A percentile compares a stretch with the other conserved stretches of the same genome.
Evolutionary conservation across 2,329 filamentous ascomycete genomes (phyloP).

Genomic region (Lachnellula subtilissima): DNA sequence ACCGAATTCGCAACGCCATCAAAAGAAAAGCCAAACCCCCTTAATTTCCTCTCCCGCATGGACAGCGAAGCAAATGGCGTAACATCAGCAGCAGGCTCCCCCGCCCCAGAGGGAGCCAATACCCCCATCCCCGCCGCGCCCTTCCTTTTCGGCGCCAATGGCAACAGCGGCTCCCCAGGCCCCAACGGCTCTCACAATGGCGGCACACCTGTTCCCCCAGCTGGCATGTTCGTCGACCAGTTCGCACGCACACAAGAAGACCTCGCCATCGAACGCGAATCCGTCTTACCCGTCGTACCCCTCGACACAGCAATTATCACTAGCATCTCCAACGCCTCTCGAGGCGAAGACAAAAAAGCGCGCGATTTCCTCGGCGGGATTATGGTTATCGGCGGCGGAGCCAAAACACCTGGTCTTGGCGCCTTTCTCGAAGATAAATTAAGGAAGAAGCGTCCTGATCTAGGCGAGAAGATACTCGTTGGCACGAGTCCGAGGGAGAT

Average conservation of each 20-base stretch:
- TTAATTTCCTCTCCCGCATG: constrained; percentile 66
- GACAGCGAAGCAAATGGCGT: constrained; percentile 59
- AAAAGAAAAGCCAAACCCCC: constrained; percentile 60
- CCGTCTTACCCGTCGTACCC: constrained; percentile 74
- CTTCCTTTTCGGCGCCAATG: constrained; percentile 49
- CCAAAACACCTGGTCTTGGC: constrained; percentile 75
- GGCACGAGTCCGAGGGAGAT: constrained; percentile 79
- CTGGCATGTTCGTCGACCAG: constrained; percentile 34
- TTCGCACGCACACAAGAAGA: constrained; percentile 36
- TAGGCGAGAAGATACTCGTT: constrained; percentile 57
- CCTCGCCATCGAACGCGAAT: constrained; percentile 68
- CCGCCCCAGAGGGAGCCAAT: constrained; percentile 69
- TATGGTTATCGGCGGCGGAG: constrained; percentile 84
- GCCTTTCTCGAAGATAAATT: constrained; percentile 79
- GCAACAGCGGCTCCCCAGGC: constrained; percentile 28
- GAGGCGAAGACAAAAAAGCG: constrained; percentile 86
- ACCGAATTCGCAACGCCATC: constrained; percentile 53
- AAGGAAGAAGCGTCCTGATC: constrained; percentile 58
- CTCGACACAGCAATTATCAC: constrained; percentile 88
- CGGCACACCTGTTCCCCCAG: constrained; percentile 38
- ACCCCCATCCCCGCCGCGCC: constrained; percentile 57
- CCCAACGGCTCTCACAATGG: constrained; percentile 43
- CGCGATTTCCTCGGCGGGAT: constrained; percentile 85
- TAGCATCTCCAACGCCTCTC: constrained; percentile 80
- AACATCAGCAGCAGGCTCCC: constrained; percentile 76